These are phyloP conservation scores for Pterulicium gracile DNA, from an alignment of 1,284 basidiomycete genomes.

Conservation along the genomic window DNA sequence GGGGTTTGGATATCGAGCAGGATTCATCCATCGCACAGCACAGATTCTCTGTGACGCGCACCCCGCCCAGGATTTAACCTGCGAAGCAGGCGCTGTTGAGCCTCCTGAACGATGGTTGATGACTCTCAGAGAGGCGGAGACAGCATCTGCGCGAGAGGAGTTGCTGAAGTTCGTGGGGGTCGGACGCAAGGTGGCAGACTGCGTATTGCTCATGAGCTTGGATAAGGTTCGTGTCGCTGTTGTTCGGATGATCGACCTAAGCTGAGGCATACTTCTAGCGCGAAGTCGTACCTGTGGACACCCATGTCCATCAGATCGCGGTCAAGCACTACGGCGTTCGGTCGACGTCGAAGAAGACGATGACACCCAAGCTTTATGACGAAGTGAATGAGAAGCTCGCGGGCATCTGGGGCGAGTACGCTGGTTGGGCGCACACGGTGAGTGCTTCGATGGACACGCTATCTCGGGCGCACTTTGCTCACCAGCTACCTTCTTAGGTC, in stretches of 20 bases:
- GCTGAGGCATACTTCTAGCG: slow-evolving; percentile 1
- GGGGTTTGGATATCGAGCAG: slow-evolving; percentile 94
- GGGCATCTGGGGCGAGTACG: slow-evolving; percentile 71
- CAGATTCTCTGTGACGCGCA: slow-evolving; percentile 62
- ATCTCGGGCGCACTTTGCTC: slow-evolving; percentile 1
- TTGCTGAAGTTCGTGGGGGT: slow-evolving; percentile 83
- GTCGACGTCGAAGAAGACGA: slow-evolving; percentile 43
- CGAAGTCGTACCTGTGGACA: slow-evolving; percentile 86
- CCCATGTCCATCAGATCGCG: slow-evolving; percentile 85
- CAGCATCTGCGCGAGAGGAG: slow-evolving; percentile 56
- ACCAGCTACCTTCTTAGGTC: slow-evolving; percentile 40
- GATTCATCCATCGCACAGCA: slow-evolving; percentile 81
- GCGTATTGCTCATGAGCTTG: slow-evolving; percentile 88
- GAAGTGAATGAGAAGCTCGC: slow-evolving; percentile 60
- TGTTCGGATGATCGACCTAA: slow-evolving; percentile 6
- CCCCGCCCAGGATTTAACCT: slow-evolving; percentile 15
- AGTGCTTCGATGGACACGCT: slow-evolving; percentile 11
- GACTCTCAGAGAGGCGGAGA: slow-evolving; percentile 40
- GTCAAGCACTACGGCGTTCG: slow-evolving; percentile 73
- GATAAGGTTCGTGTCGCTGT: slow-evolving; percentile 56
- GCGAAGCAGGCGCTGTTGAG: slow-evolving; percentile 21
- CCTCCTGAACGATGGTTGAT: slow-evolving; percentile 50
- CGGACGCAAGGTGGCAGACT: slow-evolving; percentile 94
- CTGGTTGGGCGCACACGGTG: slow-evolving; percentile 91
- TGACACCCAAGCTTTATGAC: slow-evolving; percentile 74